Conservation (phyloP, 805 yeast species). For the Saturnispora dispora region DNA sequence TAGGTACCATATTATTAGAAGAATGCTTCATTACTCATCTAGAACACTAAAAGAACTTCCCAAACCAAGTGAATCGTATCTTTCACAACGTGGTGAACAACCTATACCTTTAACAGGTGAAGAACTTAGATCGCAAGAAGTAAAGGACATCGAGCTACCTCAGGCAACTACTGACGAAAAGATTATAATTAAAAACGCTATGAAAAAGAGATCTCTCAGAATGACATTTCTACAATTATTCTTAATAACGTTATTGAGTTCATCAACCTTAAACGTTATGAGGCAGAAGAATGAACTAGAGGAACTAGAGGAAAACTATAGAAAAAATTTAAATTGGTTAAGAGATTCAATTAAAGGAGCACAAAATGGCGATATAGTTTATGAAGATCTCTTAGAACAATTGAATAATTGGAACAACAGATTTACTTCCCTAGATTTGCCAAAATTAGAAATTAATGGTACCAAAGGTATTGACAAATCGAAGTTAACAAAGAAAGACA, state of each 20-base stretch:
- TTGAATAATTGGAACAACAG: slow-evolving; percentile 34
- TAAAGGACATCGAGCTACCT: slow-evolving; percentile 12
- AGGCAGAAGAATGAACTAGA: slow-evolving; percentile 37
- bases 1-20: neutral
- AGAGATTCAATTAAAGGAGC: slow-evolving; percentile 15
- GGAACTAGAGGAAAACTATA: slow-evolving; percentile 32
- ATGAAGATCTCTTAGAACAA: slow-evolving; percentile 34
- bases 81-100: slow-evolving; percentile 21
- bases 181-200: slow-evolving; percentile 16
- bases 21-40: neutral
- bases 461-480: slow-evolving; percentile 13
- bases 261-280: slow-evolving; percentile 41
- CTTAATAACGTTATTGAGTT: slow-evolving; percentile 23
- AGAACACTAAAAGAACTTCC: slow-evolving; percentile 8
- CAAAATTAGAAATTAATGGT: slow-evolving; percentile 16
- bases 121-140: slow-evolving; percentile 12
- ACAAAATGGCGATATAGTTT: slow-evolving; percentile 16
- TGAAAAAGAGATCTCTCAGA: slow-evolving; percentile 23
- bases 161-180: slow-evolving; percentile 17
- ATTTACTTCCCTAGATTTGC: slow-evolving; percentile 25
- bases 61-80: slow-evolving; percentile 20
- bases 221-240: slow-evolving; percentile 28
- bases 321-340: slow-evolving; percentile 31
- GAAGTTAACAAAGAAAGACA: slow-evolving; percentile 4
- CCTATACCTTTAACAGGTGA: slow-evolving; percentile 18